phyloP scores from a whole-genome alignment of 2,329 filamentous ascomycete species.

The Plectosphaerella cucumerina region DNA sequence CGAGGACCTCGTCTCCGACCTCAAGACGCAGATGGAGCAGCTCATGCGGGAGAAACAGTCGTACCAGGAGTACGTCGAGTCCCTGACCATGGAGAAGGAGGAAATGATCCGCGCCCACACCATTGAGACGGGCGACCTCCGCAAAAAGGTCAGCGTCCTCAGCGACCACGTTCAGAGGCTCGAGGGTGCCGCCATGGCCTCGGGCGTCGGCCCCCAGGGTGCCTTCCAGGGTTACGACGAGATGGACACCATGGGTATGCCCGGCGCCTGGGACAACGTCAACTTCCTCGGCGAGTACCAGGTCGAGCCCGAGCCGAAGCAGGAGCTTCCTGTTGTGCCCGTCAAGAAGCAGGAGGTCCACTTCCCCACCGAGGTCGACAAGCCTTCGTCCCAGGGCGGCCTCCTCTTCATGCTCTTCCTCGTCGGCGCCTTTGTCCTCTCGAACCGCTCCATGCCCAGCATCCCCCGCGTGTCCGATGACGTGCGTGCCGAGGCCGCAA shows the following conservation, averaged over 20 bases:
- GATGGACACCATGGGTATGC: conserved; percentile 81
- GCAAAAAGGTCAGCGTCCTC: conserved; percentile 86
- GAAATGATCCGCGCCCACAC: conserved; percentile 87
- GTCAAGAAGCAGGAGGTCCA: conserved; percentile 49
- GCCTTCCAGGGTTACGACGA: conserved; percentile 71
- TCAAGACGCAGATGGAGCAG: conserved; percentile 67
- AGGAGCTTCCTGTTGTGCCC: conserved; percentile 50
- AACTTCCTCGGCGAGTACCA: conserved; percentile 71
- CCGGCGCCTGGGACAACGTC: conserved; percentile 77
- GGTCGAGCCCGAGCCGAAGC: conserved; percentile 58
- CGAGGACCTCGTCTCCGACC: conserved; percentile 69
- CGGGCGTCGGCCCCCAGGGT: conserved; percentile 46
- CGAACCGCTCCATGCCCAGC: conserved; percentile 69
- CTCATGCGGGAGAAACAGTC: conserved; percentile 70
- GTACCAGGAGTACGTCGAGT: conserved; percentile 70
- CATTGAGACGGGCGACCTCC: conserved; percentile 82
- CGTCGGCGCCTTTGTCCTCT: conserved; percentile 92
- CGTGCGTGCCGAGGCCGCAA: conserved; percentile 72
- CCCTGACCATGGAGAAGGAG: conserved; percentile 80
- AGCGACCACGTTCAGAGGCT: conserved; percentile 67
- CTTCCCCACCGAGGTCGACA: conserved; percentile 48
- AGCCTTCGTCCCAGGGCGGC: conserved; percentile 70
- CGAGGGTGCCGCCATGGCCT: conserved; percentile 55
- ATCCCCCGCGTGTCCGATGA: conserved; percentile 78
- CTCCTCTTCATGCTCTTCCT: conserved; percentile 94